These are phyloP conservation scores for Scleroderma bovista DNA, from an alignment of 768 basidiomycete genomes.

Conservation along the genomic window DNA sequence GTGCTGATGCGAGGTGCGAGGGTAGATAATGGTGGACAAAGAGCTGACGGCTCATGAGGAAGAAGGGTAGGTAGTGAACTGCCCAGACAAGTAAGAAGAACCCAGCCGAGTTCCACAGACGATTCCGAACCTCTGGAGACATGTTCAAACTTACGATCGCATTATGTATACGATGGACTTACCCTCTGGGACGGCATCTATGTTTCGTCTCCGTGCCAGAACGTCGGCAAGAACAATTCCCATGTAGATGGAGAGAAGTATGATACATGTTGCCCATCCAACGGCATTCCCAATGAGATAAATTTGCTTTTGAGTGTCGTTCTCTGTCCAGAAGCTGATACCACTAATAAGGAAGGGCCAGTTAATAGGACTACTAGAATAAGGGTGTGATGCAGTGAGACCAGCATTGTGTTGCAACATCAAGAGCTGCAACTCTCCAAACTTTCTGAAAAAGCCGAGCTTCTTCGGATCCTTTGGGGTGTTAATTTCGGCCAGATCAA, in stretches of 20 bases:
- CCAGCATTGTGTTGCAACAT: constrained; percentile 99
- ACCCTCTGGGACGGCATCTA: constrained; percentile 87
- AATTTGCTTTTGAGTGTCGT: constrained; percentile 81
- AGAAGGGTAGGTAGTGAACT: constrained; percentile 96
- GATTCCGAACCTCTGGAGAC: constrained; percentile 76
- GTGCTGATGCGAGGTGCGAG: constrained; percentile 87
- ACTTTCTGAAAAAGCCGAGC: constrained; percentile 93
- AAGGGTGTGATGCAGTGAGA: constrained; percentile 94
- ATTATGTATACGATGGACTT: constrained; percentile 29
- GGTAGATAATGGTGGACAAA: constrained; percentile 99
- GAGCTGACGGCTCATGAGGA: constrained; percentile 93
- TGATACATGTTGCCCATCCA: constrained; percentile 92
- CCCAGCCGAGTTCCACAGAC: constrained; percentile 91
- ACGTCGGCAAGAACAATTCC: constrained; percentile 90
- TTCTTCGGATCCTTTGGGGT: constrained; percentile 65
- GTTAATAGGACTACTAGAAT: constrained; percentile 91
- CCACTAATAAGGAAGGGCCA: constrained; percentile 97
- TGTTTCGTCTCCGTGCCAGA: constrained; percentile 76
- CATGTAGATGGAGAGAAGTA: constrained; percentile 80
- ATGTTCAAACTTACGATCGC: constrained; percentile 1
- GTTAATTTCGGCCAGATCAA: constrained; percentile 43
- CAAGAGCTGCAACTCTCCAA: constrained; percentile 84
- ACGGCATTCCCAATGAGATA: constrained; percentile 93
- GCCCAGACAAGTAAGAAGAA: constrained; percentile 96
- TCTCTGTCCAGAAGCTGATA: constrained; percentile 98